A percentile compares a stretch with the other conserved stretches of the same genome.
Conservation (phyloP, 352 stramenopile genomes). For the Elongisporangium undulatum region DNA sequence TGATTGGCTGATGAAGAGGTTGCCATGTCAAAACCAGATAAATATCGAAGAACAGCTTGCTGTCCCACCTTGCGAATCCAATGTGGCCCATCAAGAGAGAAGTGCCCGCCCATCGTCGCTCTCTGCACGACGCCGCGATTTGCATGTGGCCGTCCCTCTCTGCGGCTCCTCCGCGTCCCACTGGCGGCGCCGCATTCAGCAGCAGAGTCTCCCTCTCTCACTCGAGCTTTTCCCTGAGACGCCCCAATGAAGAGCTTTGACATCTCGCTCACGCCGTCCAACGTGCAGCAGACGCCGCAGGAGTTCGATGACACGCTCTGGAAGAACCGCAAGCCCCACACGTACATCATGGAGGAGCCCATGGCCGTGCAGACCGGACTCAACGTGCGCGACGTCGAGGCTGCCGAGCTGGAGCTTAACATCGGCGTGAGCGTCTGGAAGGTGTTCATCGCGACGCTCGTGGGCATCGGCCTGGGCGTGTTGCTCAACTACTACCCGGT, state of each 20-base stretch:
- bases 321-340: background rate
- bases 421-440: conserved; percentile 32
- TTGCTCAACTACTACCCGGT: conserved; percentile 40
- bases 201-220: background rate
- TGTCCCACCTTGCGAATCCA: background rate
- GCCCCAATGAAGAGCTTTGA: background rate
- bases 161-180: background rate
- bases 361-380: background rate
- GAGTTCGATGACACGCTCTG: background rate
- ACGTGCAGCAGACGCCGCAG: background rate
- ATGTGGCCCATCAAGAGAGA: background rate
- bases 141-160: background rate
- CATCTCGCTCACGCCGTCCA: background rate
- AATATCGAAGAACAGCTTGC: background rate
- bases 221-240: background rate
- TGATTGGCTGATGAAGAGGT: background rate
- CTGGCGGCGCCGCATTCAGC: background rate
- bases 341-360: background rate
- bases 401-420: background rate
- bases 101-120: background rate
- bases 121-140: background rate
- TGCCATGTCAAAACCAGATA: background rate
- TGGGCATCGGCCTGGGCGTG: conserved; percentile 39
- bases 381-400: background rate
- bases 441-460: conserved; percentile 29